Evolutionary conservation across 1,284 basidiomycete species (phyloP).

Genomic region (Apiotrichum siamense): DNA sequence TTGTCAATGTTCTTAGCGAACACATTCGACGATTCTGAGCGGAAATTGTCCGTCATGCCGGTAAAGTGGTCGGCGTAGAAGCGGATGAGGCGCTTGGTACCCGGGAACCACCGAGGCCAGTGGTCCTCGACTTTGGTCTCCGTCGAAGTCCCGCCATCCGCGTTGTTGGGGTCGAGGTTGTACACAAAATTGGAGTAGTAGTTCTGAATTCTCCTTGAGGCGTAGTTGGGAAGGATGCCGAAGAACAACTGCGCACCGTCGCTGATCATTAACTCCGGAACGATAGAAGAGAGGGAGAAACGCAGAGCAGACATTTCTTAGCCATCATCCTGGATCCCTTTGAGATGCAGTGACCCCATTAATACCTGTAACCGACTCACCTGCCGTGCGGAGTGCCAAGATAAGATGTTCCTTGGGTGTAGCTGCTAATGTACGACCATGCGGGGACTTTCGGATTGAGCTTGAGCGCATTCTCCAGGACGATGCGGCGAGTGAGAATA

Average conservation of each 20-base stretch:
- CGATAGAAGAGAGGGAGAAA: too few species aligned
- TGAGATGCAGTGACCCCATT: too few species aligned
- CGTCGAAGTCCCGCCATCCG: constrained; percentile 5
- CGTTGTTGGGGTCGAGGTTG: constrained; percentile 19
- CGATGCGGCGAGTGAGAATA: constrained; percentile 15
- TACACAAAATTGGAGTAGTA: constrained; percentile 21
- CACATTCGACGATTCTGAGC: neutral
- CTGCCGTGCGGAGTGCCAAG: constrained; percentile 18
- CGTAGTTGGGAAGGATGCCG: constrained; percentile 17
- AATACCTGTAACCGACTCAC: too few species aligned
- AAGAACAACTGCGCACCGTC: constrained; percentile 18
- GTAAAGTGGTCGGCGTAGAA: constrained; percentile 7
- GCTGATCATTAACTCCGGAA: too few species aligned
- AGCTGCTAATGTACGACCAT: constrained; percentile 18
- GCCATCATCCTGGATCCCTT: too few species aligned
- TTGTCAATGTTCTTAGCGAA: neutral
- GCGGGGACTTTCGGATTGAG: constrained; percentile 12
- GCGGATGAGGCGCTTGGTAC: constrained; percentile 4
- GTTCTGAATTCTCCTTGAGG: constrained; percentile 7
- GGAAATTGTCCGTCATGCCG: constrained; percentile 8
- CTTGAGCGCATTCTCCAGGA: neutral
- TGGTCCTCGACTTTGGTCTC: constrained; percentile 4
- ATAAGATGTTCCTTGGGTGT: constrained; percentile 11
- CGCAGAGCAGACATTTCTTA: too few species aligned
- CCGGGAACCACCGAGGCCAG: constrained; percentile 11